Evolutionary conservation across 2,329 filamentous ascomycete genomes (phyloP).

Genomic region (Penicillium sp.): DNA sequence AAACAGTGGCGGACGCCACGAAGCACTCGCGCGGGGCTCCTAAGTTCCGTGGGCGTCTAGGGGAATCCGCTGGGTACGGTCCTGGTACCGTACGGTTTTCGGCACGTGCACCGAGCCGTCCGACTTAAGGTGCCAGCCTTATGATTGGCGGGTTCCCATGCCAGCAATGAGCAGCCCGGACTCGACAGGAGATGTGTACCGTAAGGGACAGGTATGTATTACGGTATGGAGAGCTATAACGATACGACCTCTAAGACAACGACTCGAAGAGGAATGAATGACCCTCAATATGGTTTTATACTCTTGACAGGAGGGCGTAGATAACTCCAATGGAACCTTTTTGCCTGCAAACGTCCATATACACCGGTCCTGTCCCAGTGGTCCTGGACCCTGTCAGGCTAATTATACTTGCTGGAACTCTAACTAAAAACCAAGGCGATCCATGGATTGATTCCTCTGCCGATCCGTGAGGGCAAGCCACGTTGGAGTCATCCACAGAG

Average conservation of each 20-base stretch:
- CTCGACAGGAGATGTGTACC: neutral
- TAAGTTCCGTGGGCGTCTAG: neutral
- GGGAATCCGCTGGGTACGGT: neutral
- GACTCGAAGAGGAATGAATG: neutral
- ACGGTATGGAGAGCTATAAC: neutral
- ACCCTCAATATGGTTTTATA: neutral
- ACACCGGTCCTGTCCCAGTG: neutral
- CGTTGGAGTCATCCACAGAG: neutral
- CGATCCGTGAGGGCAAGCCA: neutral
- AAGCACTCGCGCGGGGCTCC: neutral
- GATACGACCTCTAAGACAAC: neutral
- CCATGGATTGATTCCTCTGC: neutral
- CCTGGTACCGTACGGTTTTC: conserved; percentile 12
- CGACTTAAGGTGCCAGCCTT: neutral
- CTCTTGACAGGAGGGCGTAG: neutral
- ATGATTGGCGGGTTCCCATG: conserved; percentile 21
- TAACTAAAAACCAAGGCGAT: neutral
- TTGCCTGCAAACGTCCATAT: neutral
- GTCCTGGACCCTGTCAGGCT: neutral
- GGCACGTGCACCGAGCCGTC: conserved; percentile 6
- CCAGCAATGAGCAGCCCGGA: conserved; percentile 21
- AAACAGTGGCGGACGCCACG: neutral
- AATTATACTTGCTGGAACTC: neutral
- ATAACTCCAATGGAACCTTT: neutral
- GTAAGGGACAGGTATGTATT: conserved; percentile 9